Evolutionary conservation across 768 basidiomycete genomes (phyloP), one percentile per base, ranked within the genome.

Genomic region (Gymnopilus junonius): DNA sequence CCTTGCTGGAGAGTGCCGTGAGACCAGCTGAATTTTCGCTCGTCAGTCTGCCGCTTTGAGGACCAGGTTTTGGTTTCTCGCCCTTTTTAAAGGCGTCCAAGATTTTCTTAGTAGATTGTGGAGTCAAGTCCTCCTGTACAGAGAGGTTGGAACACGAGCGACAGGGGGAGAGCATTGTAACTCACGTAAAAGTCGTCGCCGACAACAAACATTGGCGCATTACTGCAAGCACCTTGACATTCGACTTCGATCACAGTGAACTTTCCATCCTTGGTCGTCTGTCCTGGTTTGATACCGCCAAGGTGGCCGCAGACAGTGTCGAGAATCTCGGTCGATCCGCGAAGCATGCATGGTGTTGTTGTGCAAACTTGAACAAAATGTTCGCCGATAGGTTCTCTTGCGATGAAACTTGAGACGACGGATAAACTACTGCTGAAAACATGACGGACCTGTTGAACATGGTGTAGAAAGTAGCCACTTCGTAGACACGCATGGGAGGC

Each of bases 401-500:
- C 54, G 14, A 2, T 31, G 2, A 35, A 23, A 29, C 50, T 46
- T 45, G 10, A 46, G 29, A 59, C 11, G 37, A 61, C 31, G 10
- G 34, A 57, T 53, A 40, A n/a, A 40, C 42, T 29, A 27, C 34
- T 17, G 21, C 37, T 48, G 59, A 35, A 58, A 17, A 31, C 65
- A 56, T 29, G 27, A 31, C 50, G 23, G 62, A 94, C 94, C 96
- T 87, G 82, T 98, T 99, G 85, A 98, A 99, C 97, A 99, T 99
- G 69, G 97, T 99, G 78, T 99, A 99, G 81, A 99, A 99, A 14
- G 95, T 96, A 17, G 97, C 97, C 55, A 99, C 97, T 78, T 99
- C 97, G 75, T 99, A 99, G 1, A 98, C 97, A 10, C 97, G 92
- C 97, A 99, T 99, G 56, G 94, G 93, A 10, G 92, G 94, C 87